Evolutionary conservation across 2,329 filamentous ascomycete genomes (phyloP).

Genomic region (Aspergillus quadricinctus): DNA sequence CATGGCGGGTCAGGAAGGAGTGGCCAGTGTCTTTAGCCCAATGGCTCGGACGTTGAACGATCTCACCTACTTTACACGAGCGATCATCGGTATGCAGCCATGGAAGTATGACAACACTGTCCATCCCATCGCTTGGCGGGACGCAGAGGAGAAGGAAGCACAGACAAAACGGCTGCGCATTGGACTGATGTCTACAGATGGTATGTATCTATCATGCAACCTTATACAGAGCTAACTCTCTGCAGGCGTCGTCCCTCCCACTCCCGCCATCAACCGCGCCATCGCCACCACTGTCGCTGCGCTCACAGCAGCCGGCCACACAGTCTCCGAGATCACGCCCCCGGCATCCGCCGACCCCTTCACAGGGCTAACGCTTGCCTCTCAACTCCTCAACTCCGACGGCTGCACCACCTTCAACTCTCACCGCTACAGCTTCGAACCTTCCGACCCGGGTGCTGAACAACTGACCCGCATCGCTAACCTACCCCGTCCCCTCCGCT

Average conservation of each 20-base stretch:
- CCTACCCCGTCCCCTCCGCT: conserved; percentile 70
- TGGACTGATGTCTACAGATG: conserved; percentile 73
- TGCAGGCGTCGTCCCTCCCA: conserved; percentile 71
- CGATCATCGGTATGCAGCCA: conserved; percentile 73
- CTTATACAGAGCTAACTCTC: conserved; percentile 9
- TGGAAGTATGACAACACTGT: conserved; percentile 87
- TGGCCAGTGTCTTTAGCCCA: conserved; percentile 83
- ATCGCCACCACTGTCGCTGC: conserved; percentile 67
- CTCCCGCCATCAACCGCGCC: conserved; percentile 76
- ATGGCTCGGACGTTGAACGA: conserved; percentile 86
- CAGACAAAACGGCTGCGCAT: conserved; percentile 63
- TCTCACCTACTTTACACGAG: conserved; percentile 75
- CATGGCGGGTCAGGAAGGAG: conserved; percentile 89
- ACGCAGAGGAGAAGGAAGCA: conserved; percentile 56
- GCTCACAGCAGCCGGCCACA: conserved; percentile 67
- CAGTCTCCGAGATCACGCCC: conserved; percentile 62
- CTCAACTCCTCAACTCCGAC: conserved; percentile 77
- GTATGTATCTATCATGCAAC: conserved; percentile 23
- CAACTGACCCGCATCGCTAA: conserved; percentile 71
- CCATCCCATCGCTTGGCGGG: conserved; percentile 77
- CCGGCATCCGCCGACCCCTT: conserved; percentile 72
- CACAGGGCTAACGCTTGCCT: conserved; percentile 70
- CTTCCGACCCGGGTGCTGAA: conserved; percentile 70
- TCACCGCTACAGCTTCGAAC: conserved; percentile 72
- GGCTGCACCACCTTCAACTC: conserved; percentile 75